A percentile compares a stretch with the other conserved stretches of the same genome.
These are phyloP conservation scores for Hydnum rufescens DNA, from an alignment of 768 basidiomycete species.

Conservation along the genomic window DNA sequence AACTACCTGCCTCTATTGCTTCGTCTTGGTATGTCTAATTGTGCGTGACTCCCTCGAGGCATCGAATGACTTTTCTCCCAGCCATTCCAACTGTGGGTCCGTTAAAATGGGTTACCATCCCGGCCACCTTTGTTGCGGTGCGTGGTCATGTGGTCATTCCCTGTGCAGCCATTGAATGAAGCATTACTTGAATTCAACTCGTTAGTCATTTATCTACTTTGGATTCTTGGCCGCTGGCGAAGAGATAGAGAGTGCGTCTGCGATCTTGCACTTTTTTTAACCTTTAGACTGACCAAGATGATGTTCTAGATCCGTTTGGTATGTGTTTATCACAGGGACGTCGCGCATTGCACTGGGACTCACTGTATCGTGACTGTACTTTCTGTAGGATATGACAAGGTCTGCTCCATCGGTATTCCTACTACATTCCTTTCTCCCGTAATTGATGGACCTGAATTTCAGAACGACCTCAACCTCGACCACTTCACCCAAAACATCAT, in stretches of 20 bases:
- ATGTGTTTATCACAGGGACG: neutral
- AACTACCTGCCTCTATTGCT: conserved; percentile 39
- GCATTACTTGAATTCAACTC: neutral
- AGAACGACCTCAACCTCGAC: conserved; percentile 18
- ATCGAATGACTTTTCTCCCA: conserved; percentile 14
- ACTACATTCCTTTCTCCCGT: neutral
- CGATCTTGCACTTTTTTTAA: neutral
- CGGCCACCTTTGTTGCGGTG: conserved; percentile 34
- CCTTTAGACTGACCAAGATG: neutral
- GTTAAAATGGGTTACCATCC: conserved; percentile 44
- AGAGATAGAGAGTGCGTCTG: conserved; percentile 8
- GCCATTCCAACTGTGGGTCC: conserved; percentile 46
- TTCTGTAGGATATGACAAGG: conserved; percentile 14
- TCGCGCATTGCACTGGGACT: neutral
- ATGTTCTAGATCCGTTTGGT: conserved; percentile 15
- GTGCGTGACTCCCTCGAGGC: no score
- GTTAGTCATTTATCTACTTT: conserved; percentile 9
- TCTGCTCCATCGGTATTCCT: neutral
- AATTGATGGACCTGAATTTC: neutral
- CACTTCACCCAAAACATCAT: conserved; percentile 18
- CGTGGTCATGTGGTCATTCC: neutral
- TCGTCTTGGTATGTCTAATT: conserved; percentile 32
- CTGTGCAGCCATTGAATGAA: neutral
- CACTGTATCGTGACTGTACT: neutral
- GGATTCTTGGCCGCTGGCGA: conserved; percentile 9